Evolutionary conservation across 208 protist species (phyloP).

Genomic region (Zelonia costaricensis): DNA sequence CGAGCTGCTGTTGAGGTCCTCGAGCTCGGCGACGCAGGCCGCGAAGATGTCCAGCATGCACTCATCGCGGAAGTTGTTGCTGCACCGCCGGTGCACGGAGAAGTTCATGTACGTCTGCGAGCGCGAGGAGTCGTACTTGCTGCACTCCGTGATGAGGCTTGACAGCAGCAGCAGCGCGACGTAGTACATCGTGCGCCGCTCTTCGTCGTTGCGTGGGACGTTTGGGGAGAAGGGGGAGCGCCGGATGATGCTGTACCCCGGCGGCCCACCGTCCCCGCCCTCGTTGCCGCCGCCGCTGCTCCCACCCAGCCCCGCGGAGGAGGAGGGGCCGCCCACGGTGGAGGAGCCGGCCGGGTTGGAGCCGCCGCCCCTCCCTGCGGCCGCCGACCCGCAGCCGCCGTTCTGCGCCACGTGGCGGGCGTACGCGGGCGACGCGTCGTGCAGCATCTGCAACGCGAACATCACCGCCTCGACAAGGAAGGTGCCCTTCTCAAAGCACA

Average conservation of each 20-base stretch:
- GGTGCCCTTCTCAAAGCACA: conserved; percentile 66
- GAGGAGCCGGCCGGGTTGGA: not conserved
- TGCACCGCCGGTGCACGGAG: conserved; percentile 71
- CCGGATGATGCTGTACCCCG: conserved; percentile 21
- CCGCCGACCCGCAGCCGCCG: conserved; percentile 23
- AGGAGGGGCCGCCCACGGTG: not conserved
- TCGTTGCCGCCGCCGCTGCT: conserved; percentile 1
- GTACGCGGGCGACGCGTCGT: conserved; percentile 21
- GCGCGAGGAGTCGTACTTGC: conserved; percentile 69
- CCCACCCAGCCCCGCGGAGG: not conserved
- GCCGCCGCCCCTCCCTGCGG: not conserved
- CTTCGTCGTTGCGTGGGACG: conserved; percentile 11
- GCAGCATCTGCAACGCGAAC: conserved; percentile 54
- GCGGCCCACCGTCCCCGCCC: not conserved
- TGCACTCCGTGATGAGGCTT: conserved; percentile 63
- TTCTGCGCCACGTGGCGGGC: conserved; percentile 21
- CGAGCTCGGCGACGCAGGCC: conserved; percentile 44
- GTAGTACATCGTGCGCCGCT: conserved; percentile 23
- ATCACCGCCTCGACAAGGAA: conserved; percentile 48
- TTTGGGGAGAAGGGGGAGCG: conserved; percentile 15
- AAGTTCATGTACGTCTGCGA: conserved; percentile 75
- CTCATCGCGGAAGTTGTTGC: conserved; percentile 78
- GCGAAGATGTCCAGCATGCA: conserved; percentile 66
- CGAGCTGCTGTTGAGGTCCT: conserved; percentile 28
- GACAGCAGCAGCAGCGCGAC: conserved; percentile 60